Conservation (phyloP, 495 filamentous ascomycete species). For the Podospora pseudopauciseta region DNA sequence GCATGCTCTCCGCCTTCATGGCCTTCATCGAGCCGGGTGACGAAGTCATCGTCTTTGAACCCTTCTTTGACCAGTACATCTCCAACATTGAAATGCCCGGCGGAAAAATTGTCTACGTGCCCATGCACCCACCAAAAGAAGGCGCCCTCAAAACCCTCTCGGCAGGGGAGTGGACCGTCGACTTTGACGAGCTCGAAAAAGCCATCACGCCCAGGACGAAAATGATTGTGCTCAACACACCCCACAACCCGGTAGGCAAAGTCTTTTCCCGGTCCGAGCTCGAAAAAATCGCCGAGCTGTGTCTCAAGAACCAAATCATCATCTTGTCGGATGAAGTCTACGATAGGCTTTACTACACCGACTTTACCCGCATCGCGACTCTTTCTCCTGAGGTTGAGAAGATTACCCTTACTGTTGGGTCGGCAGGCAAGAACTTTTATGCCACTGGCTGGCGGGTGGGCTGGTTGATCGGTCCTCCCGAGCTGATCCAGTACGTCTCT, state of each 20-base stretch:
- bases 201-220: slow-evolving; percentile 83
- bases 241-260: slow-evolving; percentile 93
- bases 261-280: slow-evolving; percentile 83
- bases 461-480: slow-evolving; percentile 84
- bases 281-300: slow-evolving; percentile 81
- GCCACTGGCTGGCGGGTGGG: slow-evolving; percentile 94
- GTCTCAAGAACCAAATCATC: slow-evolving; percentile 88
- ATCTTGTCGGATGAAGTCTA: slow-evolving; percentile 97
- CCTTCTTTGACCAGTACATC: slow-evolving; percentile 98
- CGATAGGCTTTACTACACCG: slow-evolving; percentile 89
- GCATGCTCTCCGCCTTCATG: slow-evolving; percentile 96
- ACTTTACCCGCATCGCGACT: slow-evolving; percentile 88
- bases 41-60: slow-evolving; percentile 97
- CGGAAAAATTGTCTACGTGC: slow-evolving; percentile 88
- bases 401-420: slow-evolving; percentile 88
- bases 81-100: slow-evolving; percentile 98
- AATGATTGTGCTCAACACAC: slow-evolving; percentile 87
- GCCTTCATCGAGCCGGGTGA: slow-evolving; percentile 88
- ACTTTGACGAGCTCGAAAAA: slow-evolving; percentile 77
- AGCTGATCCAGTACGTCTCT: slow-evolving; percentile 87
- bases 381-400: slow-evolving; percentile 81
- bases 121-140: slow-evolving; percentile 83
- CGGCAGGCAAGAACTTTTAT: slow-evolving; percentile 97
- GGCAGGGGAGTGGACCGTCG: slow-evolving; percentile 81
- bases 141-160: slow-evolving; percentile 75